These are phyloP conservation scores for Aureobasidium uvarum DNA, from an alignment of 2,329 filamentous ascomycete species.

Conservation along the genomic window DNA sequence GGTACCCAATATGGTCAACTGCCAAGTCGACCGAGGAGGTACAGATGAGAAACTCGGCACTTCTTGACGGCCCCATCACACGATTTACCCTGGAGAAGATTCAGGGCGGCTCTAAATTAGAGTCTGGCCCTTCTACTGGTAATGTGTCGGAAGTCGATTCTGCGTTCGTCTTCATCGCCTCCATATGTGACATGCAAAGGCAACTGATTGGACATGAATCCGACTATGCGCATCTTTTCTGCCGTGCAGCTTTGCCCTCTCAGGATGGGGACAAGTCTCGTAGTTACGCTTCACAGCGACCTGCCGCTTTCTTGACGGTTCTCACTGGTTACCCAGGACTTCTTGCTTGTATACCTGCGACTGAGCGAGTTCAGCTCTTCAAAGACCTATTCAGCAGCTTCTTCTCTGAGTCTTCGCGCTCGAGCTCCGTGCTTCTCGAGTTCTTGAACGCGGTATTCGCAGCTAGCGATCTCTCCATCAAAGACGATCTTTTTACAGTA, in stretches of 20 bases:
- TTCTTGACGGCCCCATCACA: neutral
- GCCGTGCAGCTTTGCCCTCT: constrained; percentile 3
- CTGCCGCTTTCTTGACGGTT: constrained; percentile 15
- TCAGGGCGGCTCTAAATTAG: neutral
- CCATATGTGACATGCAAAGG: constrained; percentile 25
- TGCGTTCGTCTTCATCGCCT: constrained; percentile 24
- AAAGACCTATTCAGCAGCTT: neutral
- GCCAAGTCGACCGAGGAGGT: constrained; percentile 6
- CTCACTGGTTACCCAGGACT: constrained; percentile 4
- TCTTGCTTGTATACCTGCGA: constrained; percentile 1
- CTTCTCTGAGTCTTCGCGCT: neutral
- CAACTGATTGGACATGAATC: constrained; percentile 1
- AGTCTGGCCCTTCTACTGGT: neutral
- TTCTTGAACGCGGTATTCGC: constrained; percentile 15
- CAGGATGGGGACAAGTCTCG: neutral
- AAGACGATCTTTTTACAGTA: constrained; percentile 12
- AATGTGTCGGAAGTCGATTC: constrained; percentile 12
- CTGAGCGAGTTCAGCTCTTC: constrained; percentile 7
- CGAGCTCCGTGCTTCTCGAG: neutral
- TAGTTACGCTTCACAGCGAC: constrained; percentile 6
- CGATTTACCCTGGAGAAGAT: constrained; percentile 2
- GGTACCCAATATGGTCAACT: constrained; percentile 24
- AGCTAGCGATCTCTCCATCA: neutral
- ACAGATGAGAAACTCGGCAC: neutral
- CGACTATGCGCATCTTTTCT: constrained; percentile 10